Percentiles rank a stretch among this genome's conserved stretches.
Evolutionary conservation across 495 filamentous ascomycete genomes (phyloP).

Genomic region (Rostrohypoxylon terebratum): DNA sequence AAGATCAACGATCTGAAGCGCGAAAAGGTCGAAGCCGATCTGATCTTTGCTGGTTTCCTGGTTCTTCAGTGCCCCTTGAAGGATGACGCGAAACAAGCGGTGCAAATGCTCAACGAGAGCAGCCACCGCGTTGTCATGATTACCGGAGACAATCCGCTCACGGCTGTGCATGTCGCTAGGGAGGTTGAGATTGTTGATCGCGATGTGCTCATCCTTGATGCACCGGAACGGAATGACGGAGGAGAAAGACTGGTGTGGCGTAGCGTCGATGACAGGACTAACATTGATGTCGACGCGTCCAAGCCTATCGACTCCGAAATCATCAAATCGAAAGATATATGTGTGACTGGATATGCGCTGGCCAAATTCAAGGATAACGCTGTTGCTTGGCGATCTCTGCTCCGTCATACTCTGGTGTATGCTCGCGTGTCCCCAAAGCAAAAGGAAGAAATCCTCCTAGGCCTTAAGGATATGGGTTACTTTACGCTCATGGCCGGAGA

Average conservation of each 20-base stretch:
- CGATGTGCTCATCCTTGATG: slow-evolving; percentile 93
- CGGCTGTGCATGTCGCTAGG: slow-evolving; percentile 92
- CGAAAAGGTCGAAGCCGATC: slow-evolving; percentile 86
- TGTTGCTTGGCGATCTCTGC: slow-evolving; percentile 73
- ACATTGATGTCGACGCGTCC: slow-evolving; percentile 86
- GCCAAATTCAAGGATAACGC: slow-evolving; percentile 86
- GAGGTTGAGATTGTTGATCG: slow-evolving; percentile 98
- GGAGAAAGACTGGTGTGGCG: slow-evolving; percentile 90
- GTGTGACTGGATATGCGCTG: slow-evolving; percentile 94
- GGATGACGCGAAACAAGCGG: slow-evolving; percentile 92
- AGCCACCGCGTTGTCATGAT: slow-evolving; percentile 99
- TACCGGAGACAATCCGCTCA: slow-evolving; percentile 97
- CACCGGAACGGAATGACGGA: slow-evolving; percentile 88
- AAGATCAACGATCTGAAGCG: slow-evolving; percentile 93
- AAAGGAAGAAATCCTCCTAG: slow-evolving; percentile 97
- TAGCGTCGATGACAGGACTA: slow-evolving; percentile 90
- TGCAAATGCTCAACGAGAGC: slow-evolving; percentile 98
- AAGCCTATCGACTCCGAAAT: slow-evolving; percentile 85
- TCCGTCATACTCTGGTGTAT: slow-evolving; percentile 96
- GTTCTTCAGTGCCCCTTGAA: slow-evolving; percentile 96
- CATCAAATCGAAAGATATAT: slow-evolving; percentile 88
- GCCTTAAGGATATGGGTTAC: slow-evolving; percentile 95
- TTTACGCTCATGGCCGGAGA: slow-evolving; percentile 99
- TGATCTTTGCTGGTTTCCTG: slow-evolving; percentile 94
- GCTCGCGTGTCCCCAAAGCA: slow-evolving; percentile 98